phyloP scores from a whole-genome alignment of 1,139 yeast species.

The Geotrichum bryndzae region DNA sequence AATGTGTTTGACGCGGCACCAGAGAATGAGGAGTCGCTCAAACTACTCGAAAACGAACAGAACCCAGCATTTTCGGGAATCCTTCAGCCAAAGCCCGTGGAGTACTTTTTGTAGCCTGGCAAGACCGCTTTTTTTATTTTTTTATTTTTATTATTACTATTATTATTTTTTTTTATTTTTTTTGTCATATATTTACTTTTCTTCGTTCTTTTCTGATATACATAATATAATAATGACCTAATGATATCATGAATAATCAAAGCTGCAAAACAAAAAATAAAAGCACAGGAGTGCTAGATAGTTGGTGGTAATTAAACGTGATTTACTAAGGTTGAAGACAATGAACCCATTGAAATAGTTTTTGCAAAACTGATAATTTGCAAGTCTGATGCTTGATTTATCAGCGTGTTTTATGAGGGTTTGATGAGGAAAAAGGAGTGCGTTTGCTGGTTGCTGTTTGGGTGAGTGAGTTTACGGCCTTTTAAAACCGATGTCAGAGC shows the following conservation, averaged over 20 bases:
- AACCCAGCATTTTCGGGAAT: constrained; percentile 17
- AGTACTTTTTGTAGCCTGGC: constrained; percentile 50
- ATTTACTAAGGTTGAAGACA: neutral
- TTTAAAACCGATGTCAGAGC: neutral
- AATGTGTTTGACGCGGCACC: constrained; percentile 98
- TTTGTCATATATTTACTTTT: too few species aligned
- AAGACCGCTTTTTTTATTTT: too few species aligned
- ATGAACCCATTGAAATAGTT: too few species aligned
- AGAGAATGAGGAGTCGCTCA: constrained; percentile 48
- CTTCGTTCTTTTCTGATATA: neutral
- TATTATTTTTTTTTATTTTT: too few species aligned
- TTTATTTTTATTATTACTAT: too few species aligned
- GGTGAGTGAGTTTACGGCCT: neutral
- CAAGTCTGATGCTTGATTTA: too few species aligned
- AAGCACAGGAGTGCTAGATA: too few species aligned
- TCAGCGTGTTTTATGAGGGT: too few species aligned
- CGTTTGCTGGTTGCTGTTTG: too few species aligned
- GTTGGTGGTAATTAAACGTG: too few species aligned
- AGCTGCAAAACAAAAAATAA: neutral
- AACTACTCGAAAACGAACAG: constrained; percentile 22
- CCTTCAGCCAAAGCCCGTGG: constrained; percentile 48
- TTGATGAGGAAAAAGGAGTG: too few species aligned
- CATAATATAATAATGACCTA: neutral
- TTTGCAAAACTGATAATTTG: too few species aligned
- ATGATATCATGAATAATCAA: neutral